Conservation (phyloP, 164 flowering plant genomes). For the Berberis thunbergii region DNA sequence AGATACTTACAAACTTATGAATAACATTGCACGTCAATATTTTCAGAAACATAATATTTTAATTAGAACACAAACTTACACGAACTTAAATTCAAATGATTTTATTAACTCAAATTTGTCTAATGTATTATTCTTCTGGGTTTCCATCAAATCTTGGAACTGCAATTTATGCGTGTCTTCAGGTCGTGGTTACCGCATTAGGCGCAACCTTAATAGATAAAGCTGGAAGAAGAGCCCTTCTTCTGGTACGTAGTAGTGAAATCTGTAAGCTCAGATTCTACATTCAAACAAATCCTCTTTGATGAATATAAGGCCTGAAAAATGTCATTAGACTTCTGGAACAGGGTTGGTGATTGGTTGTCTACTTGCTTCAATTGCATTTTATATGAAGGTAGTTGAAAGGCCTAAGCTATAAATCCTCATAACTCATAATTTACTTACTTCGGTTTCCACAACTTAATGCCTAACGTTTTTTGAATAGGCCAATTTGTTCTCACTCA, state of each 20-base stretch:
- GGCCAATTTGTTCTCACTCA: conserved; percentile 35
- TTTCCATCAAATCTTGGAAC: background rate
- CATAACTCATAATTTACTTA: background rate
- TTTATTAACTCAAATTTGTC: no score
- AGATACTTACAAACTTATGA: no score
- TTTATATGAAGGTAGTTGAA: no score
- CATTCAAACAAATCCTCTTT: background rate
- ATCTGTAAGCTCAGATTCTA: background rate
- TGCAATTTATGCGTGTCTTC: conserved; percentile 9
- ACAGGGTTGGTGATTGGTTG: no score
- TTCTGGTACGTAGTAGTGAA: conserved; percentile 40
- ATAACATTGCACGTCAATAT: no score
- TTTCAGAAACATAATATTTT: no score
- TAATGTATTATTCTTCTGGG: background rate
- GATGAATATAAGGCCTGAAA: background rate
- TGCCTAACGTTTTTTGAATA: conserved; percentile 19
- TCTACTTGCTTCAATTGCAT: no score
- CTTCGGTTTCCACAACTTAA: background rate
- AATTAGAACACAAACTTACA: background rate
- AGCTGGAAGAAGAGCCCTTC: conserved; percentile 80
- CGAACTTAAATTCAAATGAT: no score
- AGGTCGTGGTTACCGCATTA: conserved; percentile 65
- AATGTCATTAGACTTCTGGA: background rate
- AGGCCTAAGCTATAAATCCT: background rate
- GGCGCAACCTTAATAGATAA: conserved; percentile 56